Evolutionary conservation across 331 rosid species (phyloP), one percentile per base, ranked within the genome.

Genomic region (Dryas integrifolia): DNA sequence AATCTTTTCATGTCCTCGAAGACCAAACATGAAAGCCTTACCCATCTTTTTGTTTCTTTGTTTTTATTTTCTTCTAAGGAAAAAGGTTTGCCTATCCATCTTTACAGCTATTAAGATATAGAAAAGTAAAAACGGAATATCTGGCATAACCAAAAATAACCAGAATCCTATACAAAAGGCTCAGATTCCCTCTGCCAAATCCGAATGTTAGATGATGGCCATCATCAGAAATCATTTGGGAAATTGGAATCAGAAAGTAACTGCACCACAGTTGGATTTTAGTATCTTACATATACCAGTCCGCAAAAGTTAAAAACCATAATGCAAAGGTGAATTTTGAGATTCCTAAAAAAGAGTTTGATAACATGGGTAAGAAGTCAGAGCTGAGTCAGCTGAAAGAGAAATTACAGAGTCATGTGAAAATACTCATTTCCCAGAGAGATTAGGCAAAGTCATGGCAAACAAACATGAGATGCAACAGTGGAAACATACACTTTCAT

Each of bases 351-450:
- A 1, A 50, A 46, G 58, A 40, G 53, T 21, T 44, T 15, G 74
- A 58, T n/a, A 5, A 52, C 49, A 68, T 46, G 12, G 39, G 13
- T 30, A 46, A 72, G 38, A 58, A 14, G 58, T 30, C 58, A 70
- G 83, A 58, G 79, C 73, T 50, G 48, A 8, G 53, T 81, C 56
- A 63, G 58, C 44, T 67, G 79, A 72, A 79, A 74, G 72, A 47
- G 72, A 70, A 73, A 77, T 78, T 77, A 72, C 78, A 58, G 67
- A 58, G 67, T 71, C 67, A 85, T 81, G 69, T 81, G 82, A 85
- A 76, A 9, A 71, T 12, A 68, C 67, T 65, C 18, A 73, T 65
- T 80, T 78, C 74, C 82, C 75, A 70, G 67, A 68, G 76, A 67
- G 78, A 85, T 5, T 69, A 16, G n/a, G 51, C 73, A 14, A 14